Percentiles rank a stretch among this genome's conserved stretches.
These are phyloP conservation scores for Monascus purpureus DNA, from an alignment of 495 filamentous ascomycete species.

Conservation along the genomic window DNA sequence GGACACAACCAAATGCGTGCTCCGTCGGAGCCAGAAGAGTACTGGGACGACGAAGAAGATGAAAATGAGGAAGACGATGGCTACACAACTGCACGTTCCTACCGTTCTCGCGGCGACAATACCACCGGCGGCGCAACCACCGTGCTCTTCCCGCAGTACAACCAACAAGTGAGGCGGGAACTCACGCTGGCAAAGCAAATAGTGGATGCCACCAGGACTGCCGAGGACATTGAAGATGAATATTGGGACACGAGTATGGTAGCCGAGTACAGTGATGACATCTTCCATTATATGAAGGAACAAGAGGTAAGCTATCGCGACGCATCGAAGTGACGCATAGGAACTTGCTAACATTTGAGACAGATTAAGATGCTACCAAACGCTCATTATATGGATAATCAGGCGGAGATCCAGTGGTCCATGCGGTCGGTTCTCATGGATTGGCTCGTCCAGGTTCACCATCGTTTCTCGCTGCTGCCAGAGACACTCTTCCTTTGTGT, in stretches of 20 bases:
- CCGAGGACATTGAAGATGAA: constrained; percentile 70
- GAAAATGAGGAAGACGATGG: constrained; percentile 73
- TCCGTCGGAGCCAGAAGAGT: constrained; percentile 51
- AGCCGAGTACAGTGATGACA: constrained; percentile 88
- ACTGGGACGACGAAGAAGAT: constrained; percentile 65
- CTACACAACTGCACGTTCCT: constrained; percentile 63
- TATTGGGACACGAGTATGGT: constrained; percentile 96
- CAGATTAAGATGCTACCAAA: constrained; percentile 73
- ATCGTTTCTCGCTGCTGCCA: constrained; percentile 76
- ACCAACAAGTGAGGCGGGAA: constrained; percentile 46
- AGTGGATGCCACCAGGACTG: constrained; percentile 45
- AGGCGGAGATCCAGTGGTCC: constrained; percentile 96
- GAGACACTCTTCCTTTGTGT: constrained; percentile 89
- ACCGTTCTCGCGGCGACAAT: constrained; percentile 61
- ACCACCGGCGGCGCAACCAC: constrained; percentile 62
- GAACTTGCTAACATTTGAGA: too few relatives aligned
- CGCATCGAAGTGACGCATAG: too few relatives aligned
- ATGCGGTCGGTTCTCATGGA: constrained; percentile 97
- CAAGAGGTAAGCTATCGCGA: constrained; percentile 57
- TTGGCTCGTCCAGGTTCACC: constrained; percentile 93
- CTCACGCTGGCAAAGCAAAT: constrained; percentile 51
- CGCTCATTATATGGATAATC: constrained; percentile 88
- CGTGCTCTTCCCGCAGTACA: constrained; percentile 58
- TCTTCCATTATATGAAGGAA: constrained; percentile 77
- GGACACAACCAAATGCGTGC: constrained; percentile 10